A percentile compares a stretch with the other conserved stretches of the same genome.
Evolutionary conservation across 2,329 filamentous ascomycete species (phyloP).

Genomic region (Chalaropsis thielavioides): DNA sequence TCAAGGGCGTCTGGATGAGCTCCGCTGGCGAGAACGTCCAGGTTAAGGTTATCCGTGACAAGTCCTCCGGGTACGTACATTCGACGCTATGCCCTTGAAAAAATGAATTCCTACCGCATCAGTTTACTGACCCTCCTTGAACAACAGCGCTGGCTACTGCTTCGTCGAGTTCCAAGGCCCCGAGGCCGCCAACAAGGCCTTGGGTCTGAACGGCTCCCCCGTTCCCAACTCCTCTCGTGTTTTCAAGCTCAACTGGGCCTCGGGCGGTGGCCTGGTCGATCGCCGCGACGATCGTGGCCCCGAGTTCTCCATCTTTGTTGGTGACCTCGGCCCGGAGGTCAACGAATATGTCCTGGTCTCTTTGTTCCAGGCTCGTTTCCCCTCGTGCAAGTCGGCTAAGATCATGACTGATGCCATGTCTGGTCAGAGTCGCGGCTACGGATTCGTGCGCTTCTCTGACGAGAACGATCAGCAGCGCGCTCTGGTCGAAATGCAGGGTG

Average conservation of each 20-base stretch:
- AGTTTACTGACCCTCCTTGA: constrained; percentile 19
- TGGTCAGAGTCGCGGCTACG: constrained; percentile 93
- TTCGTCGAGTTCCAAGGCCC: constrained; percentile 84
- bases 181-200: constrained; percentile 77
- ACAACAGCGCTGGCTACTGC: constrained; percentile 79
- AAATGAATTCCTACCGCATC: background rate
- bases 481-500: constrained; percentile 94
- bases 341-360: constrained; percentile 97
- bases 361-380: constrained; percentile 91
- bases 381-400: constrained; percentile 97
- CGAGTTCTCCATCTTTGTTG: constrained; percentile 95
- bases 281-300: constrained; percentile 91
- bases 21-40: constrained; percentile 89
- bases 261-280: constrained; percentile 86
- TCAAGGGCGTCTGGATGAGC: constrained; percentile 80
- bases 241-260: constrained; percentile 99
- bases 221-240: constrained; percentile 90
- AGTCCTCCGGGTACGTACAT: constrained; percentile 74
- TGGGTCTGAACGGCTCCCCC: constrained; percentile 72
- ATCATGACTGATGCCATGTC: constrained; percentile 99
- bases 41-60: constrained; percentile 99
- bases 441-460: constrained; percentile 92
- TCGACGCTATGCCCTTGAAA: background rate
- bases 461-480: constrained; percentile 94
- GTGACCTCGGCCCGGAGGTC: constrained; percentile 92